These are phyloP conservation scores for Mangifera indica DNA, from an alignment of 345 rosid genomes.

Conservation along the genomic window DNA sequence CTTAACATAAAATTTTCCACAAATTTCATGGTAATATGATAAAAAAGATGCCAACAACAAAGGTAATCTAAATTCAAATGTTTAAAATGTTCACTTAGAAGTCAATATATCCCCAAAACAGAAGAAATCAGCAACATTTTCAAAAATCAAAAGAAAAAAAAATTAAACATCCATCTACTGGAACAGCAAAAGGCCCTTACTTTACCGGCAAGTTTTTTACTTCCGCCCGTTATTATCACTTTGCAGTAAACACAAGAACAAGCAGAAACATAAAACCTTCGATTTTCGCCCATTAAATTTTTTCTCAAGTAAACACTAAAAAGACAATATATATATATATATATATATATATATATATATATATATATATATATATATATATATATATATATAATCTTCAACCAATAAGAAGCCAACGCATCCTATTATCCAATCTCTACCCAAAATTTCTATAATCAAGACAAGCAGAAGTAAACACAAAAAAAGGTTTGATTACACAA, in stretches of 20 bases:
- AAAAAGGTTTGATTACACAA: background rate
- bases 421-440: constrained; percentile 1
- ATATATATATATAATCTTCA: background rate
- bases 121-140: background rate
- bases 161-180: background rate
- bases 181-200: background rate
- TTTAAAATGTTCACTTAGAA: background rate
- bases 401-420: background rate
- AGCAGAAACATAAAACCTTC: background rate
- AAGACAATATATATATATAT: too few relatives aligned
- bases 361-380: too few relatives aligned
- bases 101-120: background rate
- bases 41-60: constrained; percentile 9
- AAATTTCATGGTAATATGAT: constrained; percentile 8
- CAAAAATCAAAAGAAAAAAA: background rate
- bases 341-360: too few relatives aligned
- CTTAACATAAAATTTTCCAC: background rate
- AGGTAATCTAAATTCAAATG: background rate
- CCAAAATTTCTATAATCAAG: background rate
- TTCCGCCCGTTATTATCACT: too few relatives aligned
- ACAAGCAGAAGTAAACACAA: background rate
- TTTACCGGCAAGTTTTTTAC: background rate
- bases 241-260: too few relatives aligned
- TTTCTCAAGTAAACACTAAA: background rate
- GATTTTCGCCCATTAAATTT: background rate